These are phyloP conservation scores for Claviceps maximensis DNA, from an alignment of 2,329 filamentous ascomycete genomes.

Conservation along the genomic window DNA sequence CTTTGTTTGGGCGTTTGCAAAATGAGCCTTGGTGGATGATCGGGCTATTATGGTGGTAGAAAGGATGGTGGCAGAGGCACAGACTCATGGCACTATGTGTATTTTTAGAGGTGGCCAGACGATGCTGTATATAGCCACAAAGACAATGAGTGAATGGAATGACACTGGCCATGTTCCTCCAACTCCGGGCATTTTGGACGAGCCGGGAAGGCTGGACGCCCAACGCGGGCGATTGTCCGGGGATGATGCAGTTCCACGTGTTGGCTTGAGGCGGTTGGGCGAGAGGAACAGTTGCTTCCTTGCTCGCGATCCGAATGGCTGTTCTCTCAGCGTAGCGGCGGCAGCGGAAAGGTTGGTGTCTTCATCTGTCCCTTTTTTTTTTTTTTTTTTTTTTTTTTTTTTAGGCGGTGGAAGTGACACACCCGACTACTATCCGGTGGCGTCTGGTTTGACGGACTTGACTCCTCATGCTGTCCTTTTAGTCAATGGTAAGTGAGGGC, in stretches of 20 bases:
- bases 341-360: background rate
- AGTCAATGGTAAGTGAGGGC: background rate
- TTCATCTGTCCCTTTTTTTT: background rate
- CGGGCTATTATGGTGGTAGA: background rate
- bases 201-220: slow-evolving; percentile 1
- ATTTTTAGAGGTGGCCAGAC: background rate
- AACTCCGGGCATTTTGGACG: background rate
- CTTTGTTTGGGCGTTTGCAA: background rate
- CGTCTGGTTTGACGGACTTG: background rate
- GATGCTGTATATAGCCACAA: slow-evolving; percentile 1
- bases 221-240: slow-evolving; percentile 3
- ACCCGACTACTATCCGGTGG: background rate
- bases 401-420: background rate
- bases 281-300: background rate
- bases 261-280: slow-evolving; percentile 4
- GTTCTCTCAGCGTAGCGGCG: background rate
- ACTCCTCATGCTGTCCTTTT: background rate
- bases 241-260: slow-evolving; percentile 4
- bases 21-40: background rate
- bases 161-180: background rate
- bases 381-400: background rate
- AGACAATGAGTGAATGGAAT: background rate
- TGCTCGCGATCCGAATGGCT: background rate
- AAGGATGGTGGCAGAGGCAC: background rate
- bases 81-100: background rate